Evolutionary conservation across 345 rosid species (phyloP).

Genomic region (Luvunga scandens): DNA sequence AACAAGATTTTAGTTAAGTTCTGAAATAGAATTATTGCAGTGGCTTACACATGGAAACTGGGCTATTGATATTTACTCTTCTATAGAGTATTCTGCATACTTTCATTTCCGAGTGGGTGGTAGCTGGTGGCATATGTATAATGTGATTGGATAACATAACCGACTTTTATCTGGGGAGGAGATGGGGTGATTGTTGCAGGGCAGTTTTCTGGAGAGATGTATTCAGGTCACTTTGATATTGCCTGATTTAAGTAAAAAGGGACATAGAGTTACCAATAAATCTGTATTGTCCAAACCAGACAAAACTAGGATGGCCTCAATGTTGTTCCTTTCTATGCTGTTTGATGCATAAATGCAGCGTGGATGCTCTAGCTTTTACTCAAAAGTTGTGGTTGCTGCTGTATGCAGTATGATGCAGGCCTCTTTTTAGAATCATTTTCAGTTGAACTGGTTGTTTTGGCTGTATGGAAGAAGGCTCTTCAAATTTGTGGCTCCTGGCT

Average conservation of each 20-base stretch:
- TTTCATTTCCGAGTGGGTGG: not conserved
- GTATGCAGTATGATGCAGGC: slow-evolving; percentile 57
- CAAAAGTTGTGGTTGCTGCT: slow-evolving; percentile 13
- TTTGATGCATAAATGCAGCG: not conserved
- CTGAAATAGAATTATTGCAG: not conserved
- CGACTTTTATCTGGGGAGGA: not conserved
- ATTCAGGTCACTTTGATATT: not conserved
- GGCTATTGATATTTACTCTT: not conserved
- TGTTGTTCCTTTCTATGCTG: not conserved
- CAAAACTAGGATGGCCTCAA: not conserved
- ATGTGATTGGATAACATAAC: not conserved
- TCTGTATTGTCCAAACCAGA: not conserved
- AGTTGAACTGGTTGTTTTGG: slow-evolving; percentile 62
- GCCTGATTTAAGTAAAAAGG: not conserved
- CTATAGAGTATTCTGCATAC: not conserved
- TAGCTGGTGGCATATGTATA: not conserved
- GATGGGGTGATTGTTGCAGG: not conserved
- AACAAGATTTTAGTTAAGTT: not conserved
- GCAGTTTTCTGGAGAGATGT: not conserved
- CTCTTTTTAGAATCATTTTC: slow-evolving; percentile 60
- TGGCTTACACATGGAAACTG: not conserved
- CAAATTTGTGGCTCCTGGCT: slow-evolving; percentile 58
- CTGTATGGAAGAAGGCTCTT: slow-evolving; percentile 65
- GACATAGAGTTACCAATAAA: not conserved
- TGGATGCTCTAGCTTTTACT: not conserved